These are phyloP conservation scores for Chionographis japonica DNA, from an alignment of 106 monocot species.

Conservation along the genomic window DNA sequence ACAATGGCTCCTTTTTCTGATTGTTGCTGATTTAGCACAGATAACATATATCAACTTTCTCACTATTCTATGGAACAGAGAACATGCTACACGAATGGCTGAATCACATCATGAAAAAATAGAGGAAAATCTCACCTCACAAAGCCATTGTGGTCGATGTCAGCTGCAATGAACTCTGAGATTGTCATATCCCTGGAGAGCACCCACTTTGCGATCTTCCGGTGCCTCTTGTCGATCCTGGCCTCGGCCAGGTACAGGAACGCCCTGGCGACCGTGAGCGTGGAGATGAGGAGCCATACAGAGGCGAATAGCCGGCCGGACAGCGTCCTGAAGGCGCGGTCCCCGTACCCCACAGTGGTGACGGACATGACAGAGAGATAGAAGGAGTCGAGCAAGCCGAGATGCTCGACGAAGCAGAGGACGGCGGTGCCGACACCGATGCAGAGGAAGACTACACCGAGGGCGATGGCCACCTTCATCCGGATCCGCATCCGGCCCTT, in stretches of 20 bases:
- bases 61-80: too few relatives aligned
- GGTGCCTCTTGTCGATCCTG: slow-evolving; percentile 79
- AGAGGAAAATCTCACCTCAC: slow-evolving; percentile 47
- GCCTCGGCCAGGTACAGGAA: slow-evolving; percentile 84
- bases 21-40: too few relatives aligned
- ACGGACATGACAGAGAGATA: slow-evolving; percentile 94
- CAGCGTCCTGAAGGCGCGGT: slow-evolving; percentile 63
- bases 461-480: slow-evolving; percentile 69
- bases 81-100: too few relatives aligned
- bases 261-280: slow-evolving; percentile 77
- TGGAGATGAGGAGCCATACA: slow-evolving; percentile 72
- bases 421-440: slow-evolving; percentile 53
- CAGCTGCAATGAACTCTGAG: slow-evolving; percentile 75
- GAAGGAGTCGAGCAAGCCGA: slow-evolving; percentile 69
- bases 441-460: slow-evolving; percentile 59
- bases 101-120: neutral
- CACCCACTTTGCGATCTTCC: slow-evolving; percentile 72
- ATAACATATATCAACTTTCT: too few relatives aligned
- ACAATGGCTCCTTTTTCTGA: too few relatives aligned
- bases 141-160: slow-evolving; percentile 78
- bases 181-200: slow-evolving; percentile 69
- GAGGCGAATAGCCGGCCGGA: slow-evolving; percentile 74
- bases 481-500: slow-evolving; percentile 88
- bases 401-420: slow-evolving; percentile 47
- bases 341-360: slow-evolving; percentile 93